Conservation (phyloP, 2,329 filamentous ascomycete genomes). For the Exophiala dermatitidis region DNA sequence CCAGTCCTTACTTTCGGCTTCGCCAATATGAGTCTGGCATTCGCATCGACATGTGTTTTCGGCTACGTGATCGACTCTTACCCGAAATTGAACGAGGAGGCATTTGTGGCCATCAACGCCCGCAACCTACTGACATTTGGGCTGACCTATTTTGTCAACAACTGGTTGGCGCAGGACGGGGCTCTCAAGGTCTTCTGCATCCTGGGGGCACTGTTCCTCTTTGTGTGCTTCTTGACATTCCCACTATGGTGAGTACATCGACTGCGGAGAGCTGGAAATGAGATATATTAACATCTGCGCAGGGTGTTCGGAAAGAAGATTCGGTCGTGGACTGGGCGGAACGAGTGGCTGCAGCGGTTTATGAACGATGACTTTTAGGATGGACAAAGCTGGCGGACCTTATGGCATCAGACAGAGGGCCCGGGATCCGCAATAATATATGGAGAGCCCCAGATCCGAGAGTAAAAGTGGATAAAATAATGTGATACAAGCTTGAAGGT, state of each 20-base stretch:
- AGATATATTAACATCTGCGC: slow-evolving; percentile 5
- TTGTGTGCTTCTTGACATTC: slow-evolving; percentile 42
- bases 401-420: too few species aligned
- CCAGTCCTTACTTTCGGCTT: slow-evolving; percentile 45
- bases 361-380: slow-evolving; percentile 22
- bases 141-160: slow-evolving; percentile 37
- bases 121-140: slow-evolving; percentile 38
- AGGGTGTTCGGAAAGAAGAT: slow-evolving; percentile 44
- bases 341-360: slow-evolving; percentile 27
- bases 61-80: slow-evolving; percentile 47
- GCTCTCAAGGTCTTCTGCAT: slow-evolving; percentile 35
- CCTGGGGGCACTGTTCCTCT: slow-evolving; percentile 42
- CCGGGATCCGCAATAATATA: too few species aligned
- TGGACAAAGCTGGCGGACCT: background rate
- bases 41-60: slow-evolving; percentile 44
- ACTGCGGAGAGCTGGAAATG: background rate
- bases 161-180: slow-evolving; percentile 36
- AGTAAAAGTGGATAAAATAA: background rate
- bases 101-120: slow-evolving; percentile 47
- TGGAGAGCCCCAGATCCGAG: background rate
- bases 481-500: too few species aligned
- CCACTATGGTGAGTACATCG: slow-evolving; percentile 36
- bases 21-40: slow-evolving; percentile 44
- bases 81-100: slow-evolving; percentile 42
- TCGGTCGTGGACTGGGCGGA: slow-evolving; percentile 40